These are phyloP conservation scores for Fusarium veterinarium DNA, from an alignment of 2,329 filamentous ascomycete genomes.

Conservation along the genomic window DNA sequence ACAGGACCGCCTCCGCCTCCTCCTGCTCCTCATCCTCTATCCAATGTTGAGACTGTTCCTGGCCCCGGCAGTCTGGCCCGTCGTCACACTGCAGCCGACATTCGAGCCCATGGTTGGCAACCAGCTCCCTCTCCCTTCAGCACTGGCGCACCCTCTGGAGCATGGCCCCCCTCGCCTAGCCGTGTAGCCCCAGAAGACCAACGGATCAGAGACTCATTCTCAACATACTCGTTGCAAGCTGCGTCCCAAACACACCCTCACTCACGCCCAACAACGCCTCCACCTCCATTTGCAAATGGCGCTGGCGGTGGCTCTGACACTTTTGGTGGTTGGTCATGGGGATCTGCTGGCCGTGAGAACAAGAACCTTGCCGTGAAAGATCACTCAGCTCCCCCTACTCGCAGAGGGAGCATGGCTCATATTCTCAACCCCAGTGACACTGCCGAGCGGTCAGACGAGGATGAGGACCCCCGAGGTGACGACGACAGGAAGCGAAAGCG, in stretches of 20 bases:
- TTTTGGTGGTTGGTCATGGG: constrained; percentile 69
- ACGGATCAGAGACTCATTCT: constrained; percentile 67
- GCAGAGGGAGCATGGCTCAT: constrained; percentile 71
- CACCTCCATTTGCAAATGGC: constrained; percentile 62
- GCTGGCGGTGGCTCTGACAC: constrained; percentile 53
- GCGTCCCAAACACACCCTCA: constrained; percentile 57
- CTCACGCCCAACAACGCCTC: constrained; percentile 67
- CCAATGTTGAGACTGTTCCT: constrained; percentile 71
- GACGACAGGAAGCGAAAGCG: constrained; percentile 73
- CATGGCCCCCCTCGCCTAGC: constrained; percentile 67
- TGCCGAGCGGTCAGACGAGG: constrained; percentile 66
- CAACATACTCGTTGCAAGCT: constrained; percentile 63
- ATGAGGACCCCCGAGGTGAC: constrained; percentile 65
- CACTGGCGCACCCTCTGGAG: constrained; percentile 64
- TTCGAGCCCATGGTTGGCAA: constrained; percentile 87
- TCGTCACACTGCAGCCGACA: constrained; percentile 95
- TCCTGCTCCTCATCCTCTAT: constrained; percentile 73
- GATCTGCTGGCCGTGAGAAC: constrained; percentile 61
- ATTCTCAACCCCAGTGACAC: constrained; percentile 71
- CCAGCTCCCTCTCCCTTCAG: constrained; percentile 71
- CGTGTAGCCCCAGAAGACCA: constrained; percentile 63
- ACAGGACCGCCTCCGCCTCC: constrained; percentile 74
- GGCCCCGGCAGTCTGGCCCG: constrained; percentile 78
- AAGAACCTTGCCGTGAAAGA: constrained; percentile 65
- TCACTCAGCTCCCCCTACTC: constrained; percentile 66